phyloP scores from a whole-genome alignment of 352 stramenopile genomes.

The Phytophthora fragariaefolia region DNA sequence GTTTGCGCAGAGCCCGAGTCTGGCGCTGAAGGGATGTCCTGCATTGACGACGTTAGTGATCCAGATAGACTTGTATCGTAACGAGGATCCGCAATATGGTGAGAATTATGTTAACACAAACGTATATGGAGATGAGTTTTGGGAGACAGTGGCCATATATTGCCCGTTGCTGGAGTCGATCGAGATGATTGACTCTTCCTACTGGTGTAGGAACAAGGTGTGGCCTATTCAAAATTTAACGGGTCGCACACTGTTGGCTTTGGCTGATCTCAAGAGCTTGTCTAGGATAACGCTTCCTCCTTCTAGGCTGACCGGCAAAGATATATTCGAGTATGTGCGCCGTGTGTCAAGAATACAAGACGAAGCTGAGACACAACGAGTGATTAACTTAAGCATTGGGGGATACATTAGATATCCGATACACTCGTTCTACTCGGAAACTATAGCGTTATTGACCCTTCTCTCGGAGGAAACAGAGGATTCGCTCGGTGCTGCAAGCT shows the following conservation, averaged over 20 bases:
- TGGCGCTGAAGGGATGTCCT: neutral
- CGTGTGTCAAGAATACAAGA: neutral
- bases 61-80: slow-evolving; percentile 1
- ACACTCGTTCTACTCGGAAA: slow-evolving; percentile 4
- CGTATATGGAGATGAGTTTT: slow-evolving; percentile 9
- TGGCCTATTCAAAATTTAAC: neutral
- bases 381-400: neutral
- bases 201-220: neutral
- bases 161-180: slow-evolving; percentile 5
- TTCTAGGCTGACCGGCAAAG: slow-evolving; percentile 1
- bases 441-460: neutral
- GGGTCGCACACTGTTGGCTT: neutral
- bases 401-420: neutral
- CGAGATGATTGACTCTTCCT: slow-evolving; percentile 2
- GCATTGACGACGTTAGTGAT: neutral
- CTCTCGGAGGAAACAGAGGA: slow-evolving; percentile 3
- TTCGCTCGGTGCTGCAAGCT: neutral
- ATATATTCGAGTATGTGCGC: slow-evolving; percentile 5
- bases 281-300: neutral
- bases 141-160: neutral
- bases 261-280: slow-evolving; percentile 1
- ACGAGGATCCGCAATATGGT: neutral
- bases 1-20: neutral
- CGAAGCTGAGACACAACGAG: neutral
- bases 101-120: slow-evolving; percentile 6